Evolutionary conservation across 2,329 filamentous ascomycete genomes (phyloP).

Genomic region (Aureobasidium sp.): DNA sequence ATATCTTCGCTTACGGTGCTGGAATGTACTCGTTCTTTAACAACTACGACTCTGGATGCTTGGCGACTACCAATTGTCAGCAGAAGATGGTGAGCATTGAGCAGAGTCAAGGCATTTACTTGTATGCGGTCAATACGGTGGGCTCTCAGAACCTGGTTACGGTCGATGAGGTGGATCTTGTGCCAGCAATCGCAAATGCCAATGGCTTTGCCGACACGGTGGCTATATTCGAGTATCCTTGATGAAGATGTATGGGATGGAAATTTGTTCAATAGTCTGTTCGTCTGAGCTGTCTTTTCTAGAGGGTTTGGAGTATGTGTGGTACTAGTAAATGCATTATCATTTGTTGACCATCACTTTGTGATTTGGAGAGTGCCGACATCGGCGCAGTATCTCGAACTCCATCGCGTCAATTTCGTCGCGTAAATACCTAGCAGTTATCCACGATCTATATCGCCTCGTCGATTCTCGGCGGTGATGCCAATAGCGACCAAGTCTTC

Average conservation of each 20-base stretch:
- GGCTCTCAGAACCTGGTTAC: constrained; percentile 19
- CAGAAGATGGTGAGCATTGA: constrained; percentile 68
- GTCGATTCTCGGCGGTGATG: neutral
- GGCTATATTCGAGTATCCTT: constrained; percentile 26
- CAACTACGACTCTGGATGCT: constrained; percentile 66
- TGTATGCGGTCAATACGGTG: constrained; percentile 19
- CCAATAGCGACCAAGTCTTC: neutral
- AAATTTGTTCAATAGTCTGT: neutral
- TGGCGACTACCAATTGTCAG: constrained; percentile 61
- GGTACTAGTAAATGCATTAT: neutral
- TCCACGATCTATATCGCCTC: neutral
- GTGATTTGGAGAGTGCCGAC: neutral
- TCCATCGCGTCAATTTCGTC: neutral
- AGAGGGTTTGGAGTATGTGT: neutral
- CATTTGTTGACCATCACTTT: neutral
- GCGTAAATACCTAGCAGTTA: neutral
- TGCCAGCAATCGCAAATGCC: constrained; percentile 18
- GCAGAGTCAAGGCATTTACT: constrained; percentile 18
- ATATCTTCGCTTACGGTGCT: constrained; percentile 61
- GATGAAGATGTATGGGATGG: neutral
- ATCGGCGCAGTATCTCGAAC: neutral
- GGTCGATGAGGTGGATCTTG: constrained; percentile 21
- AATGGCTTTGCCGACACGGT: constrained; percentile 22
- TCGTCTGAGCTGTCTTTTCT: neutral
- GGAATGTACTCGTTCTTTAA: constrained; percentile 78